phyloP scores from a whole-genome alignment of 2,329 filamentous ascomycete genomes.

The Aspergillus quadricinctus region DNA sequence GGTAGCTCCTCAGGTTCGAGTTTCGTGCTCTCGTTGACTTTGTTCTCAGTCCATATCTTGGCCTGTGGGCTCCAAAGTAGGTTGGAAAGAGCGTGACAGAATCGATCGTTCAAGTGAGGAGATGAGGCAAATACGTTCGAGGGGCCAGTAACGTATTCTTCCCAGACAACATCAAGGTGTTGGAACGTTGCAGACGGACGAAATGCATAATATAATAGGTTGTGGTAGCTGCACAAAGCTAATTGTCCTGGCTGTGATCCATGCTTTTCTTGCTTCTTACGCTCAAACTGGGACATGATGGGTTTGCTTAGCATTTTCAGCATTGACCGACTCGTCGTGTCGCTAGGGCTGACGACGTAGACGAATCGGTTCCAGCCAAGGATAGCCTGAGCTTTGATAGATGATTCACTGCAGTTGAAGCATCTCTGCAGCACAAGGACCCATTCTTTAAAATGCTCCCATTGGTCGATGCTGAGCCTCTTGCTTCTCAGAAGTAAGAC shows the following conservation, averaged over 20 bases:
- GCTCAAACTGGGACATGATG: slow-evolving; percentile 63
- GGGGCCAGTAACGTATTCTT: slow-evolving; percentile 64
- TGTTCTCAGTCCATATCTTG: slow-evolving; percentile 70
- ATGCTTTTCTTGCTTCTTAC: slow-evolving; percentile 53
- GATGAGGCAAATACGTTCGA: slow-evolving; percentile 49
- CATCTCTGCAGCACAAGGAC: slow-evolving; percentile 74
- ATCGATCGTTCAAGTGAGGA: slow-evolving; percentile 54
- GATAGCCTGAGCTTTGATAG: slow-evolving; percentile 71
- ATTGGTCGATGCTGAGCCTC: slow-evolving; percentile 57
- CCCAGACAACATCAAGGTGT: slow-evolving; percentile 76
- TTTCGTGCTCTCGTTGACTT: slow-evolving; percentile 58
- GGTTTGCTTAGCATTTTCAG: slow-evolving; percentile 65
- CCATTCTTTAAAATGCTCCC: slow-evolving; percentile 72
- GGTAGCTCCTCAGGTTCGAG: slow-evolving; percentile 72
- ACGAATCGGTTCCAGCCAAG: slow-evolving; percentile 82
- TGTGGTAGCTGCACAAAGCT: slow-evolving; percentile 70
- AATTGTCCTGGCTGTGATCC: slow-evolving; percentile 49
- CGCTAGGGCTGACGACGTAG: slow-evolving; percentile 65
- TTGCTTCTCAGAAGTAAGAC: slow-evolving; percentile 68
- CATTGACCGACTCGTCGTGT: slow-evolving; percentile 52
- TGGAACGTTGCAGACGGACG: slow-evolving; percentile 62
- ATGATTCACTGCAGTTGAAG: slow-evolving; percentile 72
- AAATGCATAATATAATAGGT: slow-evolving; percentile 77
- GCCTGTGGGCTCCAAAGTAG: slow-evolving; percentile 52
- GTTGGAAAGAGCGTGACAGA: slow-evolving; percentile 67